Evolutionary conservation across 1,284 basidiomycete species (phyloP).

Genomic region (Heliocybe sulcata): DNA sequence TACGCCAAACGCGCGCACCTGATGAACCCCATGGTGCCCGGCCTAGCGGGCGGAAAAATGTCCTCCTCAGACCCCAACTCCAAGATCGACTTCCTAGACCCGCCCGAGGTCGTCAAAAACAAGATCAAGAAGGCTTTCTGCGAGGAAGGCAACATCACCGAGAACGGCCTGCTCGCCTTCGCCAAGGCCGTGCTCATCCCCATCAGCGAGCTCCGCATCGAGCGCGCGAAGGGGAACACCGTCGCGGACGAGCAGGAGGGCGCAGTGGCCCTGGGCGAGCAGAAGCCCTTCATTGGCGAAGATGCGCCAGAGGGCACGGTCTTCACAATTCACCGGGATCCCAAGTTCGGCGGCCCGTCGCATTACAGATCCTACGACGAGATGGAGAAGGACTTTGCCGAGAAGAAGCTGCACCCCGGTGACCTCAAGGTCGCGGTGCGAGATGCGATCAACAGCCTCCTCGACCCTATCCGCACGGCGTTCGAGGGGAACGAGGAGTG

Average conservation of each 20-base stretch:
- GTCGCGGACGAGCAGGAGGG: slow-evolving; percentile 33
- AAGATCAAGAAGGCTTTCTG: slow-evolving; percentile 95
- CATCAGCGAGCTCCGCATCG: slow-evolving; percentile 69
- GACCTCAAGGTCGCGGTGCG: slow-evolving; percentile 85
- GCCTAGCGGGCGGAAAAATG: slow-evolving; percentile 95
- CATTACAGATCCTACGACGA: slow-evolving; percentile 70
- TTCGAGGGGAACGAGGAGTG: slow-evolving; percentile 80
- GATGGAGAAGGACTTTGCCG: slow-evolving; percentile 73
- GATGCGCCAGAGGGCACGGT: slow-evolving; percentile 79
- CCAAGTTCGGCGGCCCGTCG: slow-evolving; percentile 79
- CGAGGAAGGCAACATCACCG: slow-evolving; percentile 86
- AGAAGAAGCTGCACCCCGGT: slow-evolving; percentile 79
- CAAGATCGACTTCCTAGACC: slow-evolving; percentile 97
- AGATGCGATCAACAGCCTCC: slow-evolving; percentile 71
- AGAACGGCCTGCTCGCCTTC: slow-evolving; percentile 92
- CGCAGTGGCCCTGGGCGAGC: slow-evolving; percentile 34
- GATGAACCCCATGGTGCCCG: slow-evolving; percentile 99
- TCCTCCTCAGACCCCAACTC: slow-evolving; percentile 95
- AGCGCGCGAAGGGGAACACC: slow-evolving; percentile 37
- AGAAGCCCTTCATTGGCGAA: slow-evolving; percentile 54
- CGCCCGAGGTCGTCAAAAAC: slow-evolving; percentile 75
- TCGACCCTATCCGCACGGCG: slow-evolving; percentile 77
- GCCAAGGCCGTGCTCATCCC: slow-evolving; percentile 87
- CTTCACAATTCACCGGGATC: slow-evolving; percentile 73
- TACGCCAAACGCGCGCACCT: slow-evolving; percentile 95